Evolutionary conservation across 78 protist species (phyloP).

Genomic region (Carpediemonas membranifera): DNA sequence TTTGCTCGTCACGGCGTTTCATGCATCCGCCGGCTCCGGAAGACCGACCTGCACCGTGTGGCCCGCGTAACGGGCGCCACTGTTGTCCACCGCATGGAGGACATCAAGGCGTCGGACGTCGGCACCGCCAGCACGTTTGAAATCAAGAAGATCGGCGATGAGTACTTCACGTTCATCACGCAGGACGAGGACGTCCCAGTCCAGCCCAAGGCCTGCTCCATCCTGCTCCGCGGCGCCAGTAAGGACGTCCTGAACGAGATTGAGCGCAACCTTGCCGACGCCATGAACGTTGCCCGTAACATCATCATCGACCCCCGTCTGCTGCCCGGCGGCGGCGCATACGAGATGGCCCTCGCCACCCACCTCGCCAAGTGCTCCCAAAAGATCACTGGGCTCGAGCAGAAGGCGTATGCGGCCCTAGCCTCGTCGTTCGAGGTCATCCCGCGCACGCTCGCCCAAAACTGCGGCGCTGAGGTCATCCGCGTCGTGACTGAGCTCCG

Average conservation of each 20-base stretch:
- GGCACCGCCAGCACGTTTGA: conserved; percentile 73
- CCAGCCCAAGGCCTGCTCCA: conserved; percentile 98
- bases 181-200: conserved; percentile 21
- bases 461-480: conserved; percentile 90
- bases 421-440: conserved; percentile 54
- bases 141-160: conserved; percentile 85
- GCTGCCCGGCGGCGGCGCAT: conserved; percentile 97
- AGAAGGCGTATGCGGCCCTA: conserved; percentile 78
- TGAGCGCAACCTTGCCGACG: conserved; percentile 80
- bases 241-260: conserved; percentile 96
- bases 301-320: conserved; percentile 78
- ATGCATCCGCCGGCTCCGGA: conserved; percentile 85
- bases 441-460: conserved; percentile 88
- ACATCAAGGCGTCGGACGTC: conserved; percentile 78
- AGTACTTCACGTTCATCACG: conserved; percentile 84
- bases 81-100: conserved; percentile 79
- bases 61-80: conserved; percentile 96
- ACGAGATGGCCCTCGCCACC: conserved; percentile 82
- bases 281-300: conserved; percentile 92
- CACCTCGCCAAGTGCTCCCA: conserved; percentile 58
- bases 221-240: conserved; percentile 93
- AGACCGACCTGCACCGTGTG: conserved; percentile 95
- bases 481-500: conserved; percentile 85
- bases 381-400: conserved; percentile 66
- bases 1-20: conserved; percentile 74